Evolutionary conservation across 352 stramenopile species (phyloP), one percentile per base, ranked within the genome.

Genomic region (Pythium volutum): DNA sequence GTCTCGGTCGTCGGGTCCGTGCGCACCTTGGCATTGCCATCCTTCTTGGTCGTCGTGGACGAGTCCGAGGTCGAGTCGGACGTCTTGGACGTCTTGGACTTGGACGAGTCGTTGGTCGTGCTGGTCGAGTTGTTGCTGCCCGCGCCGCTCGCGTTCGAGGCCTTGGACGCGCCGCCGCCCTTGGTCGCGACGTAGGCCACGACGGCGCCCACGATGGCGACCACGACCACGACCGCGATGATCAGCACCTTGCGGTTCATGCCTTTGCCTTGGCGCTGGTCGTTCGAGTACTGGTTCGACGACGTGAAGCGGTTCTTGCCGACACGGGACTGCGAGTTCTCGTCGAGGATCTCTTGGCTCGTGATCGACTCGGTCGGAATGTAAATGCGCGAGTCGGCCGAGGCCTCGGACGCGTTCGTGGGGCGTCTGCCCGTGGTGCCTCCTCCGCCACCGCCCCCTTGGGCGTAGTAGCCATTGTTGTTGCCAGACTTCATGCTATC

Each of bases 301-400:
- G 31, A 36, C 31, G 31, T 33, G 47, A 56, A 56, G 7, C 57
- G 57, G 41, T 65, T 53, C 29, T 65, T 52, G 31, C 51, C 51
- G 15, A 52, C 46, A 31, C 45, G 56, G 23, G 51, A 61, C 52
- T 66, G 59, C 3, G 59, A 51, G 51, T 67, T 62, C 38, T 67
- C 60, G 53, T 67, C 60, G 36, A 67, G 60, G 53, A 67, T 67
- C 39, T 67, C 60, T 61, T 67, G 52, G 47, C 60, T 67, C 45
- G 52, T 67, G 60, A 67, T 67, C n/a, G 60, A 67, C 36, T 43
- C 36, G 36, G 36, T 43, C 51, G 59, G 51, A 53, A 66, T 48
- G 59, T 56, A 66, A 50, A 66, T 66, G 59, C 59, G 59, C 15
- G 59, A 66, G 51, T 66, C 59, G 15, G 59, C 38, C 1, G 56